phyloP scores from a whole-genome alignment of 2,329 filamentous ascomycete species.

The Lojkania enalia region DNA sequence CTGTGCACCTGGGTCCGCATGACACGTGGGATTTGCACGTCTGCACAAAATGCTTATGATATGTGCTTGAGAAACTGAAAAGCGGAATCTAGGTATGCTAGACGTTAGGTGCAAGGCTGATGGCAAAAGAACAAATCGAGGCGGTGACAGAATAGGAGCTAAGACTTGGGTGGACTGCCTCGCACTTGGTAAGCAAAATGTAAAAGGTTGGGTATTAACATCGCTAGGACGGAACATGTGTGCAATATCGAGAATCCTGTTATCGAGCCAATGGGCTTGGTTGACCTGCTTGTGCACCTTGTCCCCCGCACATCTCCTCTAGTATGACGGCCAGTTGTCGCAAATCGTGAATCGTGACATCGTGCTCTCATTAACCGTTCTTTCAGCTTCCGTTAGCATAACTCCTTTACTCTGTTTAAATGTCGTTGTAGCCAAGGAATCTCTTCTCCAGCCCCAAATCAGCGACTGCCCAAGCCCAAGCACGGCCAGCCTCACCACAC shows the following conservation, averaged over 20 bases:
- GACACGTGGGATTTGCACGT: too few relatives aligned
- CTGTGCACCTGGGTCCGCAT: too few relatives aligned
- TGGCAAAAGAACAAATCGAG: too few relatives aligned
- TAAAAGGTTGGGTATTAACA: conserved; percentile 7
- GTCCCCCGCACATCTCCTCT: neutral
- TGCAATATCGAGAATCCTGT: conserved; percentile 7
- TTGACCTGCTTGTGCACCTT: conserved; percentile 7
- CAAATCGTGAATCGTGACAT: conserved; percentile 27
- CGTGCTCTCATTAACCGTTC: conserved; percentile 18
- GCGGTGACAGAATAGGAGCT: too few relatives aligned
- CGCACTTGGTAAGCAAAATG: conserved; percentile 2
- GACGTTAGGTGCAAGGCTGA: too few relatives aligned
- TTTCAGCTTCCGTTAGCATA: neutral
- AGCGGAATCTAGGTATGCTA: too few relatives aligned
- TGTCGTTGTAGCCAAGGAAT: conserved; percentile 56
- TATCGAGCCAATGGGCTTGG: neutral
- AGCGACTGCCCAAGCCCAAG: conserved; percentile 53
- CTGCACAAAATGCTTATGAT: too few relatives aligned
- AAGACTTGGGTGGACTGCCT: conserved; percentile 1
- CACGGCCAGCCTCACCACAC: conserved; percentile 54
- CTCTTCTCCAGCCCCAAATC: conserved; percentile 52
- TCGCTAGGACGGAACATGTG: conserved; percentile 8
- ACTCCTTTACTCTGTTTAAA: conserved; percentile 30
- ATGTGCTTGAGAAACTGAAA: too few relatives aligned
- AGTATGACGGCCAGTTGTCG: conserved; percentile 1